These are phyloP conservation scores for Venturia pyrina DNA, from an alignment of 2,329 filamentous ascomycete genomes.

Conservation along the genomic window DNA sequence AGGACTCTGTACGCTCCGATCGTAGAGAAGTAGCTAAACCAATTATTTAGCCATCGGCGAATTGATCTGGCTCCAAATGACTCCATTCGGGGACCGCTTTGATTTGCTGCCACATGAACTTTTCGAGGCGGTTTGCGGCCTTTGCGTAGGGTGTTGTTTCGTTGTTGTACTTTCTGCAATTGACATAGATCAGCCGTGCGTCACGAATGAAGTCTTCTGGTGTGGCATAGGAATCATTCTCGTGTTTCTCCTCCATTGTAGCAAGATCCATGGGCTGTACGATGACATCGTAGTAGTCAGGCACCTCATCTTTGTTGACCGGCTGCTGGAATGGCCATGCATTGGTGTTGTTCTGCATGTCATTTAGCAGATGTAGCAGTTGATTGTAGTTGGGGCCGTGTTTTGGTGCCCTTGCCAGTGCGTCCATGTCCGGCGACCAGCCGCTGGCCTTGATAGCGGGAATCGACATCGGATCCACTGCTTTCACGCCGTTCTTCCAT, in stretches of 20 bases:
- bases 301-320: constrained; percentile 89
- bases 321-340: constrained; percentile 93
- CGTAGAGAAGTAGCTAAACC: neutral
- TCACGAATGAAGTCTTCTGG: constrained; percentile 91
- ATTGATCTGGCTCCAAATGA: constrained; percentile 22
- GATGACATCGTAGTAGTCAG: constrained; percentile 99
- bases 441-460: constrained; percentile 81
- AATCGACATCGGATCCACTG: constrained; percentile 79
- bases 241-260: constrained; percentile 92
- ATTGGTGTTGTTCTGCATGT: constrained; percentile 85
- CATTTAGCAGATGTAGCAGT: constrained; percentile 82
- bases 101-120: constrained; percentile 92
- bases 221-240: constrained; percentile 81
- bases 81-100: constrained; percentile 84
- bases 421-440: constrained; percentile 97
- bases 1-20: neutral
- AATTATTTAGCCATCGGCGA: neutral
- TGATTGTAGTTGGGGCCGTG: constrained; percentile 96
- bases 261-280: constrained; percentile 93
- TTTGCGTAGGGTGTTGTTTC: constrained; percentile 93
- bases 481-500: constrained; percentile 65
- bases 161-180: constrained; percentile 93
- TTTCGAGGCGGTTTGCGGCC: constrained; percentile 83
- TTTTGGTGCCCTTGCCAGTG: constrained; percentile 84
- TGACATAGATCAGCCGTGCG: constrained; percentile 81